These are phyloP conservation scores for Cladorrhinum sp. DNA, from an alignment of 2,329 filamentous ascomycete genomes.

Conservation along the genomic window DNA sequence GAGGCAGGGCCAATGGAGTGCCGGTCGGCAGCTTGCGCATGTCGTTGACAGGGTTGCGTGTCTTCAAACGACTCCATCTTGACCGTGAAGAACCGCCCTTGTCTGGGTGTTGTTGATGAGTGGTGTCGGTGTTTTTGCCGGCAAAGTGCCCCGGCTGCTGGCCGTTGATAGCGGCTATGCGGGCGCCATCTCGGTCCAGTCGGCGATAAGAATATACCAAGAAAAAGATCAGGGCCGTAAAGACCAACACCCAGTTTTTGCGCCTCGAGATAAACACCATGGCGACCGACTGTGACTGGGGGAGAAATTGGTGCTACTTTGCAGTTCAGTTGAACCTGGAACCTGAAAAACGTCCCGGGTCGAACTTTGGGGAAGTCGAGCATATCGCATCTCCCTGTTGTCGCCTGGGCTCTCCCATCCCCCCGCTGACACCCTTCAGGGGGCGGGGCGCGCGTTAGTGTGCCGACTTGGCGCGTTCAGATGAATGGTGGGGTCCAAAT, in stretches of 20 bases:
- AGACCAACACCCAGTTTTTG: constrained; percentile 2
- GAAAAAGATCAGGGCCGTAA: constrained; percentile 1
- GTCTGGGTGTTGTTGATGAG: no score
- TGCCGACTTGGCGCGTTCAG: neutral
- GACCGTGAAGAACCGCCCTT: neutral
- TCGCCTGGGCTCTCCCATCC: neutral
- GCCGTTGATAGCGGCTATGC: neutral
- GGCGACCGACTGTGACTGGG: neutral
- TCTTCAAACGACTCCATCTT: constrained; percentile 12
- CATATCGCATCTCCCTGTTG: neutral
- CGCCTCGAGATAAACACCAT: constrained; percentile 4
- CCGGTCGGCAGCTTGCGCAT: constrained; percentile 18
- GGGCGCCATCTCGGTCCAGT: neutral
- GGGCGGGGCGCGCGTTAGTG: neutral
- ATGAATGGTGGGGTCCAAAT: neutral
- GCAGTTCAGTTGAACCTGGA: neutral
- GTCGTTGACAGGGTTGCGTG: constrained; percentile 13
- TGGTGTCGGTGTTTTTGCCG: neutral
- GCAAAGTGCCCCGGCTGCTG: neutral
- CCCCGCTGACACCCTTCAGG: neutral
- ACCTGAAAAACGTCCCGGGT: neutral
- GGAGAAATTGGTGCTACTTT: neutral
- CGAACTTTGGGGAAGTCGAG: neutral
- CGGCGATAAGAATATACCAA: neutral
- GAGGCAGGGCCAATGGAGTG: constrained; percentile 15